These are phyloP conservation scores for Pyrus communis DNA, from an alignment of 306 rosid species.

Conservation along the genomic window DNA sequence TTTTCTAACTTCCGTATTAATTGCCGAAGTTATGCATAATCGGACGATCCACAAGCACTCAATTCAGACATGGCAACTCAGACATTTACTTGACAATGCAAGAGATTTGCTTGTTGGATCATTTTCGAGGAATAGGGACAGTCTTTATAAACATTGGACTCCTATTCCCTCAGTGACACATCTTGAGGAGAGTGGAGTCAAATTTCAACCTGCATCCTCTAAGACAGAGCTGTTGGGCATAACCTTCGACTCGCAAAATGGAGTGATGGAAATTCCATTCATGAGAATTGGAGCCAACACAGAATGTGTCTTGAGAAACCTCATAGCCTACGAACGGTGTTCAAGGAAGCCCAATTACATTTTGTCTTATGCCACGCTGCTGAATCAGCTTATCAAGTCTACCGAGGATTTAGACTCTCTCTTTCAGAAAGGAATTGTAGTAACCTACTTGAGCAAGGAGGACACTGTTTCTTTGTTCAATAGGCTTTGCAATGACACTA, in stretches of 20 bases:
- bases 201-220: rapidly evolving
- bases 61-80: not conserved
- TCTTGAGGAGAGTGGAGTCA: not conserved
- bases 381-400: no score
- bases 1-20: rapidly evolving
- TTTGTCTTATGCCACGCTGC: no score
- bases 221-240: no score
- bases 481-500: not conserved
- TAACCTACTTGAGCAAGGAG: not conserved
- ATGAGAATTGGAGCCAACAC: no score
- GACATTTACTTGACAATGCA: not conserved
- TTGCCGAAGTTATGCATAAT: no score
- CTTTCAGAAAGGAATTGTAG: rapidly evolving
- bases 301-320: no score
- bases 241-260: rapidly evolving
- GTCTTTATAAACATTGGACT: rapidly evolving
- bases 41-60: no score
- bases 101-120: not conserved
- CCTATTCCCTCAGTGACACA: not conserved
- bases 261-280: rapidly evolving
- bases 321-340: no score
- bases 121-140: not conserved
- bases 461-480: not conserved
- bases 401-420: no score
- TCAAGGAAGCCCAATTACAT: no score